phyloP scores from a whole-genome alignment of 2,329 filamentous ascomycete genomes.

The Metarhizium brunneum region DNA sequence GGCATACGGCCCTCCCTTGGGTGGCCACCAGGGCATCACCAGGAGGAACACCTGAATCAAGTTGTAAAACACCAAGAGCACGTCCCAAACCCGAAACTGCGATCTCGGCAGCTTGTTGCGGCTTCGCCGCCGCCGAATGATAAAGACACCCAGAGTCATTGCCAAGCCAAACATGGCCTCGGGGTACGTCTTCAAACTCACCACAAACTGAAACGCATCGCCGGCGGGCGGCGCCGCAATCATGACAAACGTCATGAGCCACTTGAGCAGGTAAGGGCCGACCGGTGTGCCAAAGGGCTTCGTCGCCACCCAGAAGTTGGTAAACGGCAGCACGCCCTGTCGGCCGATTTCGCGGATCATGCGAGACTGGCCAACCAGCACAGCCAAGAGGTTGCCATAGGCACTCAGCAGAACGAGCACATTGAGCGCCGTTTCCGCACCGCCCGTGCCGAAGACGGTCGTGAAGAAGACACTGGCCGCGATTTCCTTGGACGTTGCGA shows the following conservation, averaged over 20 bases:
- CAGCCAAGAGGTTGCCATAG: constrained; percentile 42
- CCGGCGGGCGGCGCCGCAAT: constrained; percentile 51
- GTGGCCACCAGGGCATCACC: constrained; percentile 65
- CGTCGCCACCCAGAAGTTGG: constrained; percentile 53
- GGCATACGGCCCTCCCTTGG: constrained; percentile 44
- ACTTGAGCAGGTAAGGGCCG: constrained; percentile 49
- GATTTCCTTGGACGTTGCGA: constrained; percentile 28
- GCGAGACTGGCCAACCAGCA: too few relatives aligned
- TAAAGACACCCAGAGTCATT: constrained; percentile 46
- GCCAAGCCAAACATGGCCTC: constrained; percentile 46
- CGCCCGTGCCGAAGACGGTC: constrained; percentile 40
- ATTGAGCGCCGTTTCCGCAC: constrained; percentile 43
- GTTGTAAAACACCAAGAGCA: constrained; percentile 49
- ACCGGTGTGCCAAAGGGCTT: constrained; percentile 54
- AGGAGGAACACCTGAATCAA: constrained; percentile 52
- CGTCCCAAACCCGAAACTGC: constrained; percentile 51
- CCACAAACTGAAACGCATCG: constrained; percentile 57
- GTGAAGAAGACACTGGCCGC: constrained; percentile 47
- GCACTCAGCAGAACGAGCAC: constrained; percentile 47
- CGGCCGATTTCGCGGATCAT: too few relatives aligned
- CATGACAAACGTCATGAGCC: constrained; percentile 48
- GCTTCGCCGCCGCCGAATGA: constrained; percentile 46
- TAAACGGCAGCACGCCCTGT: constrained; percentile 20
- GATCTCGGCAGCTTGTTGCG: constrained; percentile 36
- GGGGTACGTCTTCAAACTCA: constrained; percentile 51